phyloP scores from a whole-genome alignment of 2,329 filamentous ascomycete genomes.

The Thielaviopsis musarum region DNA sequence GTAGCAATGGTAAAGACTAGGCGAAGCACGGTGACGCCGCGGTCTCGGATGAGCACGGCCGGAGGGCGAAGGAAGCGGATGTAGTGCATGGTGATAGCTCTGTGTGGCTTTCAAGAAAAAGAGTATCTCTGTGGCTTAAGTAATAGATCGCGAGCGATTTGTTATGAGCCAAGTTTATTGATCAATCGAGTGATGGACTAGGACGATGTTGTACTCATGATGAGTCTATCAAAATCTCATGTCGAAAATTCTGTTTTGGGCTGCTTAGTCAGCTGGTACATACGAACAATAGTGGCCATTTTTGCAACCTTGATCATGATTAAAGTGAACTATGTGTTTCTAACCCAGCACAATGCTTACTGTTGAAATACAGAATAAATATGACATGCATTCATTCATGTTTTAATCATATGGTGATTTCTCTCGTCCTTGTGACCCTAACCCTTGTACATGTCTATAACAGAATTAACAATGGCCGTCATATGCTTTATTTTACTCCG shows the following conservation, averaged over 20 bases:
- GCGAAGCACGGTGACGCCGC: slow-evolving; percentile 19
- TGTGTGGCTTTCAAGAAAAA: neutral
- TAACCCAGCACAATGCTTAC: too few relatives aligned
- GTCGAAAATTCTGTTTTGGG: slow-evolving; percentile 1
- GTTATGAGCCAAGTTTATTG: neutral
- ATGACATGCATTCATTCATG: too few relatives aligned
- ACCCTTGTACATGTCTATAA: too few relatives aligned
- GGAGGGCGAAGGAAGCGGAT: slow-evolving; percentile 35
- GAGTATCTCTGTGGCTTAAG: neutral
- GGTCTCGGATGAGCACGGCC: slow-evolving; percentile 14
- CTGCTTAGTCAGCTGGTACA: slow-evolving; percentile 10
- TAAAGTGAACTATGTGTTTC: too few relatives aligned
- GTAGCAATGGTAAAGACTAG: slow-evolving; percentile 39
- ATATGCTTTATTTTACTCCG: too few relatives aligned
- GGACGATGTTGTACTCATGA: neutral
- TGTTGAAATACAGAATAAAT: too few relatives aligned
- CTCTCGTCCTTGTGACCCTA: too few relatives aligned
- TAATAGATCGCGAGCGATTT: neutral
- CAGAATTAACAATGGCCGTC: too few relatives aligned
- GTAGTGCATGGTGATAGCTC: slow-evolving; percentile 36
- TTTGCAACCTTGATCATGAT: too few relatives aligned
- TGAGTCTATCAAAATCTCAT: neutral
- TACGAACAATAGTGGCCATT: too few relatives aligned
- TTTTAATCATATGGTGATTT: too few relatives aligned
- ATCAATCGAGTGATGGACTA: neutral